Evolutionary conservation across 495 filamentous ascomycete species (phyloP).

Genomic region (Lichenothelia convexa): DNA sequence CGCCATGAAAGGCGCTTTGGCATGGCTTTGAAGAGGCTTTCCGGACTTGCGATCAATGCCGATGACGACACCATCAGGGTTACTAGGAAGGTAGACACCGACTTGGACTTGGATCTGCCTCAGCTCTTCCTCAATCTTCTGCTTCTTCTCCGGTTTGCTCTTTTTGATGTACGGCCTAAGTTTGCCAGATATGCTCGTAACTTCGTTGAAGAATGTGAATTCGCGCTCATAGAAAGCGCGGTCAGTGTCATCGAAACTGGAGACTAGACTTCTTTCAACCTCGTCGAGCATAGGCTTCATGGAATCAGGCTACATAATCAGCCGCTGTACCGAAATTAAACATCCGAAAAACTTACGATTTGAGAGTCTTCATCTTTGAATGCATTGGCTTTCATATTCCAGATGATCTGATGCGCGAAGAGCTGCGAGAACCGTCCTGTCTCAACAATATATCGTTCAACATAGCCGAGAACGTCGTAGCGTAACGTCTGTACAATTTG

Average conservation of each 20-base stretch:
- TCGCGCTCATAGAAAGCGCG: constrained; percentile 81
- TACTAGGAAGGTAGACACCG: constrained; percentile 90
- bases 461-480: constrained; percentile 86
- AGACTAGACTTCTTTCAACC: constrained; percentile 66
- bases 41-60: constrained; percentile 96
- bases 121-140: constrained; percentile 96
- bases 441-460: constrained; percentile 90
- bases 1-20: constrained; percentile 97
- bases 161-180: constrained; percentile 83
- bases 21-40: constrained; percentile 91
- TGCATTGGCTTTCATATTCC: constrained; percentile 99
- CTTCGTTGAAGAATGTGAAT: constrained; percentile 94
- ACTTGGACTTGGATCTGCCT: constrained; percentile 93
- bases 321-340: background rate
- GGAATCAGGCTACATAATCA: constrained; percentile 52
- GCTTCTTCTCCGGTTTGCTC: constrained; percentile 91
- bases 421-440: constrained; percentile 89
- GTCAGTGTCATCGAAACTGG: constrained; percentile 63
- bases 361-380: constrained; percentile 92
- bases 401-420: constrained; percentile 98
- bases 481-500: constrained; percentile 95
- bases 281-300: constrained; percentile 86
- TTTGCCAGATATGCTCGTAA: constrained; percentile 88
- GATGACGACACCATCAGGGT: constrained; percentile 90
- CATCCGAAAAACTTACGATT: constrained; percentile 39